Evolutionary conservation across 2,329 filamentous ascomycete genomes (phyloP), one percentile per base, ranked within the genome.

Genomic region (Exserohilum turcica): DNA sequence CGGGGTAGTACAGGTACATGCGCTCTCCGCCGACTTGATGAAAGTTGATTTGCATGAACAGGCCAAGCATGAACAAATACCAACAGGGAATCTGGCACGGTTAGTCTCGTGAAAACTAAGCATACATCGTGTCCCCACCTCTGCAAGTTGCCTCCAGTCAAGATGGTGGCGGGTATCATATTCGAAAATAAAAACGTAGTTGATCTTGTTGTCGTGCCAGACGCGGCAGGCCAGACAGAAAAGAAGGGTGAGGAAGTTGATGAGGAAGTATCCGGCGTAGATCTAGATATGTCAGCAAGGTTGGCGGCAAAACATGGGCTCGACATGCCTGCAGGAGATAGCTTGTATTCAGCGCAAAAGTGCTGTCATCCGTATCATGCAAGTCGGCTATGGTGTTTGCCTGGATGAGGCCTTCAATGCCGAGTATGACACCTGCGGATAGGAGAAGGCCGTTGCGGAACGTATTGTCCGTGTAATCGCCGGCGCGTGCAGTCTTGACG

Each of bases 121-220:
- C 8, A 6, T 2, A 3, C 1, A 0, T 5, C 0, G 2, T 9
- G 5, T 29, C 63, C 77, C 64, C 70, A 85, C 83, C 77, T 94
- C 90, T 6, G 89, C 81, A 27, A 97, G 80, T 72, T 96, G 87
- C 63, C 90, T 86, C 92, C 93, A 99, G 74, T 97, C 91, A 24
- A 97, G 78, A 59, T 88, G 85, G 72, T 94, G 86, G 52, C 93
- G 83, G 48, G 88, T 87, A 78, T 97, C 92, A 69, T 96, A 94
- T 76, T 99, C 94, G 70, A 99, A 99, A 63, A 97, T 91, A 74
- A 97, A 97, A 48, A 88, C 85, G 72, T 97, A 97, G 72, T 99
- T 99, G 76, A 99, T 90, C 75, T 93, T 95, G 71, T 88, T 86
- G 45, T 79, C 79, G 5, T 86, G 85, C 91, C 93, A 99, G 13